Conservation (phyloP, 1,284 basidiomycete genomes). For the Irpex lacteus region DNA sequence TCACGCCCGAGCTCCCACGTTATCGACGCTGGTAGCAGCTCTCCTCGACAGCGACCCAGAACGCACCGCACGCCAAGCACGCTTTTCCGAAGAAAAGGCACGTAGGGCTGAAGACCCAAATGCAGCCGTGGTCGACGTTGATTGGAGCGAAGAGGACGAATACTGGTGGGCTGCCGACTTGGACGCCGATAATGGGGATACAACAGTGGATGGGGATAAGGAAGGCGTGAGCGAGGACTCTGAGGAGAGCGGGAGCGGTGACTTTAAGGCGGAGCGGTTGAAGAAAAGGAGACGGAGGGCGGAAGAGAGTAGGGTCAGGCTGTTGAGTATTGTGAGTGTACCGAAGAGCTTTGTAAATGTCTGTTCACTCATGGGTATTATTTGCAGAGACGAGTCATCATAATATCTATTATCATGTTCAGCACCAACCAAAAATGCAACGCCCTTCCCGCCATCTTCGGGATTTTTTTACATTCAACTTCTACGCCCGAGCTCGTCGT, state of each 20-base stretch:
- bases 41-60: background rate
- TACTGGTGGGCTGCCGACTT: background rate
- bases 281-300: background rate
- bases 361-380: background rate
- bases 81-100: background rate
- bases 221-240: background rate
- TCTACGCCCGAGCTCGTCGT: slow-evolving; percentile 14
- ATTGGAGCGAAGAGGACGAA: background rate
- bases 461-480: slow-evolving; percentile 14
- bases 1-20: background rate
- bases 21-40: background rate
- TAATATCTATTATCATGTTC: background rate
- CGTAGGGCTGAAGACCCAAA: background rate
- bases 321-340: background rate
- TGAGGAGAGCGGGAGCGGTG: background rate
- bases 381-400: background rate
- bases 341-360: no score
- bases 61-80: background rate
- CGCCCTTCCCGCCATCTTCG: slow-evolving; percentile 8
- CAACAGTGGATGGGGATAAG: background rate
- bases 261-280: background rate
- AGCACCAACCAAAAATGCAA: slow-evolving; percentile 12
- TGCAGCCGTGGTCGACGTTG: background rate
- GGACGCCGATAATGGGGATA: background rate
- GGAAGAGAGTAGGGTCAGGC: background rate